Conservation (phyloP, 2,329 filamentous ascomycete species). For the Elsinoe necatrix region DNA sequence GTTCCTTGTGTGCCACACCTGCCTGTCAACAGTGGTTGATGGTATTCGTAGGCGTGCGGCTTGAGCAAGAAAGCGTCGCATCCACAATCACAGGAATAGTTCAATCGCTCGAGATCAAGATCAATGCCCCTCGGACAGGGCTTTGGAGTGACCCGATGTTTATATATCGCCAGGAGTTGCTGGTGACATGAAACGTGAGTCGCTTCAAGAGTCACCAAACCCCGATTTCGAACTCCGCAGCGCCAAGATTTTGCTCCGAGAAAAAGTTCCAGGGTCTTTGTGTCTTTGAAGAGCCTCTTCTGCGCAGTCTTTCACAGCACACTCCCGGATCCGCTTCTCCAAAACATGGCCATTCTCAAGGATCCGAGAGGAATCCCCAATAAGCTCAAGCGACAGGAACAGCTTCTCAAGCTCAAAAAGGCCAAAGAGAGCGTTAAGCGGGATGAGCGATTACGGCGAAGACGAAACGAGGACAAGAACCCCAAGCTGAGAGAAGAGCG, state of each 20-base stretch:
- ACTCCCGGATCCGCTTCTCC: background rate
- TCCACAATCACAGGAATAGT: background rate
- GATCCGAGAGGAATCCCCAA: constrained; percentile 29
- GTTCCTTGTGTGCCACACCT: background rate
- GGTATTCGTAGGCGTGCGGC: background rate
- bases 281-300: constrained; percentile 33
- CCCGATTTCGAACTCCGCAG: background rate
- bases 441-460: constrained; percentile 66
- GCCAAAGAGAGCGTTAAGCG: constrained; percentile 63
- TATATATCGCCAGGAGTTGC: background rate
- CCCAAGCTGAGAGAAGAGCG: constrained; percentile 66
- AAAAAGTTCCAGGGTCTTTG: constrained; percentile 28
- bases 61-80: background rate
- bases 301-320: constrained; percentile 27
- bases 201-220: background rate
- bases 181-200: constrained; percentile 10
- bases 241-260: constrained; percentile 12
- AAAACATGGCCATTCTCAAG: constrained; percentile 25
- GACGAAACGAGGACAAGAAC: constrained; percentile 78
- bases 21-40: background rate
- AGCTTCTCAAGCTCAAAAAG: constrained; percentile 75
- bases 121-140: background rate
- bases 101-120: background rate
- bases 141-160: background rate
- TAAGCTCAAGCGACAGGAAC: constrained; percentile 68